A percentile compares a stretch with the other conserved stretches of the same genome.
These are phyloP conservation scores for Tephrocybe sp. DNA, from an alignment of 768 basidiomycete species.

Conservation along the genomic window DNA sequence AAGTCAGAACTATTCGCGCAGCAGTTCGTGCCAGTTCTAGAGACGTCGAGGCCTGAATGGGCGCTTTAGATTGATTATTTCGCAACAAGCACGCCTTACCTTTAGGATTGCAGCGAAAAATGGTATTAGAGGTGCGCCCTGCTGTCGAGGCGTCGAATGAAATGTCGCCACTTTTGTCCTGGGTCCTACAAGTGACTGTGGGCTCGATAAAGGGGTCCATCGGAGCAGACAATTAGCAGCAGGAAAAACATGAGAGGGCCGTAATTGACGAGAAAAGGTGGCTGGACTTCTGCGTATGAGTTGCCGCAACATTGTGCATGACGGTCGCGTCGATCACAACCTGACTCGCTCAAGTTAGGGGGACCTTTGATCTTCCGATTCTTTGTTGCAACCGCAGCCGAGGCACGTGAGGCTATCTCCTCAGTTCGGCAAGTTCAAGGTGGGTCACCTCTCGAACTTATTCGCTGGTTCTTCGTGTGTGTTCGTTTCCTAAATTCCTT, in stretches of 20 bases:
- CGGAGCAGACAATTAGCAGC: neutral
- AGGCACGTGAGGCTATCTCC: slow-evolving; percentile 3
- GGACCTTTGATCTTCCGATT: neutral
- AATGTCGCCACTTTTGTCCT: slow-evolving; percentile 23
- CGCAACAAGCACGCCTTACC: slow-evolving; percentile 34
- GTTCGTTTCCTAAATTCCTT: neutral
- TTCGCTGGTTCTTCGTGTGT: too few relatives aligned
- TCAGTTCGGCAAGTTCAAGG: neutral
- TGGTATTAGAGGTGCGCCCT: slow-evolving; percentile 44
- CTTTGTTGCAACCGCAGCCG: neutral
- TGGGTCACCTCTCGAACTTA: too few relatives aligned
- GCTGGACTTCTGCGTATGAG: slow-evolving; percentile 29
- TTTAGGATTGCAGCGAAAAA: slow-evolving; percentile 63
- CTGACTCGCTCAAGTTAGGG: slow-evolving; percentile 3
- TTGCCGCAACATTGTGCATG: slow-evolving; percentile 58
- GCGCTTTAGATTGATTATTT: slow-evolving; percentile 7
- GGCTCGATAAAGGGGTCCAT: neutral
- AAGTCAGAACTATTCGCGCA: slow-evolving; percentile 70
- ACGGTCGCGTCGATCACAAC: slow-evolving; percentile 1
- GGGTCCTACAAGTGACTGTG: neutral
- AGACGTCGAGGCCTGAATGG: slow-evolving; percentile 66
- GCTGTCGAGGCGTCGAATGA: slow-evolving; percentile 37
- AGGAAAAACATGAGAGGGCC: slow-evolving; percentile 10
- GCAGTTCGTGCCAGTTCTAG: slow-evolving; percentile 71
- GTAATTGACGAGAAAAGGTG: slow-evolving; percentile 14